Percentiles rank a stretch among this genome's conserved stretches.
Conservation (phyloP, 495 filamentous ascomycete species). For the Jackrogersella minutella region DNA sequence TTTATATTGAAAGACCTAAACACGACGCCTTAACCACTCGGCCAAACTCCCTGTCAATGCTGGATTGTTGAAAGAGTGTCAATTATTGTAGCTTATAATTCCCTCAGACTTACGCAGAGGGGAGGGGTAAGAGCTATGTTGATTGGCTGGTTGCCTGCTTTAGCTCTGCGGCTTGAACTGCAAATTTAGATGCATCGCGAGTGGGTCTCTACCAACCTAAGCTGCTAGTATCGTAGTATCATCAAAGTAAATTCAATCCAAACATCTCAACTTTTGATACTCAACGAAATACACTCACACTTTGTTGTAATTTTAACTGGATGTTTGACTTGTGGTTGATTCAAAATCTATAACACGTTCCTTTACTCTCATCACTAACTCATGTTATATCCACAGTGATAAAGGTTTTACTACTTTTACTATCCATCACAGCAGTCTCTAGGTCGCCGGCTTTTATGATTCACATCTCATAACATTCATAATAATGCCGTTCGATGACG, state of each 20-base stretch:
- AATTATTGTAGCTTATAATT: not conserved
- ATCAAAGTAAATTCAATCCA: not conserved
- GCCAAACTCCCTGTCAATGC: slow-evolving; percentile 53
- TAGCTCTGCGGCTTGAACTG: not conserved
- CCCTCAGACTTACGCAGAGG: not conserved
- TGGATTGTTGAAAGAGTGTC: not conserved
- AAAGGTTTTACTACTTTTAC: no score
- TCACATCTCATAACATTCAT: not conserved
- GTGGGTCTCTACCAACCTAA: not conserved
- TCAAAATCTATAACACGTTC: no score
- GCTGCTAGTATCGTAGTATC: no score
- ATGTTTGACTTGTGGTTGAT: no score
- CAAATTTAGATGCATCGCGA: not conserved
- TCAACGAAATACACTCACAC: no score
- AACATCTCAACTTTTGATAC: not conserved
- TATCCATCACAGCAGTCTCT: not conserved
- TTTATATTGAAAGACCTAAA: slow-evolving; percentile 49
- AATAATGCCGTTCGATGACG: slow-evolving; percentile 56
- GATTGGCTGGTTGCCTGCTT: not conserved
- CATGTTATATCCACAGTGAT: no score
- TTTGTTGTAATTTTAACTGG: no score
- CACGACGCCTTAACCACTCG: slow-evolving; percentile 63
- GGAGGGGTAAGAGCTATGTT: not conserved
- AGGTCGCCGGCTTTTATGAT: not conserved
- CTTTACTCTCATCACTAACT: no score